Percentiles rank a stretch among this genome's conserved stretches.
phyloP scores from a whole-genome alignment of 768 basidiomycete species.

The Phaeotremella skinneri region DNA sequence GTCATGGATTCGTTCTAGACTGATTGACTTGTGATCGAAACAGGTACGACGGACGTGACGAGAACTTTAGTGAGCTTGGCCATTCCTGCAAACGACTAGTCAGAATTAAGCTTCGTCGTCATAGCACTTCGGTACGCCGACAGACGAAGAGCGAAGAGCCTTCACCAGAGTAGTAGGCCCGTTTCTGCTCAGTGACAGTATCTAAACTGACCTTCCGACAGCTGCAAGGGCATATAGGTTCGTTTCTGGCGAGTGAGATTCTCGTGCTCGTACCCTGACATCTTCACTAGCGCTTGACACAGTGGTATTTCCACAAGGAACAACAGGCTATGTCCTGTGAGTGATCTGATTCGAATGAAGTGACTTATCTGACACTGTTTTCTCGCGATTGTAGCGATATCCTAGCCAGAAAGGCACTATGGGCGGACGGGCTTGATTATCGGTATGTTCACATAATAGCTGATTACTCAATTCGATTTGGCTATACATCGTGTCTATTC shows the following conservation, averaged over 20 bases:
- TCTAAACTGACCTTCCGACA: constrained; percentile 13
- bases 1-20: not conserved
- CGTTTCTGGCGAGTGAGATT: not conserved
- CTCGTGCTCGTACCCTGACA: not conserved
- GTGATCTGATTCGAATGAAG: constrained; percentile 3
- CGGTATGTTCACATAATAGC: constrained; percentile 35
- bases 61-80: constrained; percentile 68
- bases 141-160: constrained; percentile 74
- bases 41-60: constrained; percentile 86
- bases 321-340: constrained; percentile 58
- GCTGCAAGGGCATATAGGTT: constrained; percentile 48
- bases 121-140: constrained; percentile 85
- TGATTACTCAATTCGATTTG: constrained; percentile 15
- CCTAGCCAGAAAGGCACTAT: constrained; percentile 30
- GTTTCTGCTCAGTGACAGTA: constrained; percentile 47
- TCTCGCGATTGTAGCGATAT: constrained; percentile 13
- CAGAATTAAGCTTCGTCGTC: not conserved
- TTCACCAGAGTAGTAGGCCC: constrained; percentile 71
- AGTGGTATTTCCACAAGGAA: constrained; percentile 68
- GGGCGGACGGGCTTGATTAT: constrained; percentile 51
- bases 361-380: not conserved
- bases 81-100: not conserved
- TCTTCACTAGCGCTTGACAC: constrained; percentile 66
- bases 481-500: not conserved
- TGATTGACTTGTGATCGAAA: constrained; percentile 2